phyloP scores from a whole-genome alignment of 352 stramenopile species.

The Phytophthora ohioensis region DNA sequence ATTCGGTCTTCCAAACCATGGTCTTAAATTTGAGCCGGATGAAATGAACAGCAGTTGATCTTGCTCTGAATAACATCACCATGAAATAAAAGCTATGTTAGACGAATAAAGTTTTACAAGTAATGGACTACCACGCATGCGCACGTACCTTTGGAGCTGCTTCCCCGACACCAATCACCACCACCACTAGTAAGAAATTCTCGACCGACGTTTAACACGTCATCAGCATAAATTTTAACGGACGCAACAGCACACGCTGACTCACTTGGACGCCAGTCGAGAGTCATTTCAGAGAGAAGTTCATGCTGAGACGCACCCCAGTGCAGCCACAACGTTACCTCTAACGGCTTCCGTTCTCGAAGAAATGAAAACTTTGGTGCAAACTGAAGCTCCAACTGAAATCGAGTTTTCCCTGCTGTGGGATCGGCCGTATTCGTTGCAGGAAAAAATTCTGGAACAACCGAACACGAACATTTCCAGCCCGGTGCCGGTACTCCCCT shows the following conservation, averaged over 20 bases:
- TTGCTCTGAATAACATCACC: conserved; percentile 18
- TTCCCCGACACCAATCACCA: background rate
- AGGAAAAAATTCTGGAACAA: conserved; percentile 29
- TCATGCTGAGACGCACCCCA: conserved; percentile 19
- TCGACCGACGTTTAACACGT: conserved; percentile 18
- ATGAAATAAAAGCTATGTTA: conserved; percentile 3
- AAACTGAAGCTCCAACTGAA: conserved; percentile 41
- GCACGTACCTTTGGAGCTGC: conserved; percentile 26
- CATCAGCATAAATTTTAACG: conserved; percentile 29
- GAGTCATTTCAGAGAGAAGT: background rate
- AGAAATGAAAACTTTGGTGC: conserved; percentile 36
- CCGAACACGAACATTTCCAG: conserved; percentile 34
- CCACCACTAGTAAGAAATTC: background rate
- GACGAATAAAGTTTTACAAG: background rate
- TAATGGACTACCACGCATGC: background rate
- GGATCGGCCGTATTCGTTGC: background rate
- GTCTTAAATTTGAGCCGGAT: conserved; percentile 44
- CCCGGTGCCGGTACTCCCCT: conserved; percentile 9
- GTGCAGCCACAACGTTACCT: conserved; percentile 43
- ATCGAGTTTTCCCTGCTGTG: conserved; percentile 17
- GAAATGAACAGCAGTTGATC: conserved; percentile 56
- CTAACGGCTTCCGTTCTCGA: conserved; percentile 28
- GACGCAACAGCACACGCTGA: conserved; percentile 29
- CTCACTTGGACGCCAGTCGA: conserved; percentile 6
- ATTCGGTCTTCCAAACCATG: conserved; percentile 25